phyloP scores from a whole-genome alignment of 306 rosid species.

The Cucurbita argyrosperma region DNA sequence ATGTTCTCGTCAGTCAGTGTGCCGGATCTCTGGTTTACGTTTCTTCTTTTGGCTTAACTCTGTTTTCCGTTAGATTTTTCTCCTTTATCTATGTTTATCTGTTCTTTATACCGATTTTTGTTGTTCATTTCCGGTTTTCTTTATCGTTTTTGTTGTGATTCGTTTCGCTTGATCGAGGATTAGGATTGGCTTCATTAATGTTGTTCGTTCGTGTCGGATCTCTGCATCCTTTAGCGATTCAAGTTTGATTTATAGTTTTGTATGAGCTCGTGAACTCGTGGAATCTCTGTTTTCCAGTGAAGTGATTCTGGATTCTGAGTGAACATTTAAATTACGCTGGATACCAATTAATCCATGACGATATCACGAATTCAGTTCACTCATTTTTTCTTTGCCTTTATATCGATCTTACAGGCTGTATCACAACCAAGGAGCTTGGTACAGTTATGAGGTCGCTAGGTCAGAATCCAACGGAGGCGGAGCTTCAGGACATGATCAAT shows the following conservation, averaged over 20 bases:
- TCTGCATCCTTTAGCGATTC: background rate
- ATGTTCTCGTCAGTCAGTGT: background rate
- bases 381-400: background rate
- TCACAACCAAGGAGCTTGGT: constrained; percentile 87
- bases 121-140: background rate
- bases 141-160: background rate
- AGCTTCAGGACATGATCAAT: constrained; percentile 84
- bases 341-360: no score
- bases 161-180: background rate
- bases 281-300: background rate
- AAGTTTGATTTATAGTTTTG: no score
- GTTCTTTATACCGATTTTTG: background rate
- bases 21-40: background rate
- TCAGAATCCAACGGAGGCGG: constrained; percentile 88
- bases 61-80: background rate
- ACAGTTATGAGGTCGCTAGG: constrained; percentile 85
- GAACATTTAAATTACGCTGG: background rate
- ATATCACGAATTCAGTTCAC: background rate
- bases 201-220: background rate
- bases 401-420: constrained; percentile 35
- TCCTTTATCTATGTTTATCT: background rate
- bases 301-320: background rate
- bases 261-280: no score
- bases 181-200: background rate
- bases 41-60: no score